Conservation (phyloP, 495 filamentous ascomycete species). For the Aspergillus bertholletiae region DNA sequence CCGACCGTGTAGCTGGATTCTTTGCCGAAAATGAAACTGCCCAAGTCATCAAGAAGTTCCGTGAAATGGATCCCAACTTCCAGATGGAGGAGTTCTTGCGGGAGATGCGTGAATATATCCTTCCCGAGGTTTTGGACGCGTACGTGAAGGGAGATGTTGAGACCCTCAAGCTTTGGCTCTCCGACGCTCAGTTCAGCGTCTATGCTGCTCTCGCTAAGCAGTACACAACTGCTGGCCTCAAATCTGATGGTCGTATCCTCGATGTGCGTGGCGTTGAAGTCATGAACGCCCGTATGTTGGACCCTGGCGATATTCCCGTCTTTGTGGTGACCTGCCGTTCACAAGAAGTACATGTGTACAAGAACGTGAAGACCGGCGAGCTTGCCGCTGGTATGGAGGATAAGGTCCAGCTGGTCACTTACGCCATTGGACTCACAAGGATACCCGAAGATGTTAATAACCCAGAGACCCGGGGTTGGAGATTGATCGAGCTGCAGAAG, state of each 20-base stretch:
- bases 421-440: constrained; percentile 92
- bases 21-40: constrained; percentile 99
- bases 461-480: constrained; percentile 93
- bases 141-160: constrained; percentile 96
- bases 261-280: constrained; percentile 95
- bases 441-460: constrained; percentile 94
- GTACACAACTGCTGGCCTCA: constrained; percentile 87
- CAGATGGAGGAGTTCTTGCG: constrained; percentile 89
- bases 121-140: constrained; percentile 94
- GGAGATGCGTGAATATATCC: constrained; percentile 95
- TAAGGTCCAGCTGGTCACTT: constrained; percentile 95
- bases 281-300: constrained; percentile 79
- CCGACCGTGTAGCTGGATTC: constrained; percentile 88
- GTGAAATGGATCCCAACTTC: constrained; percentile 94
- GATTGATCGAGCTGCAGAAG: constrained; percentile 98
- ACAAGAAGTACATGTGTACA: constrained; percentile 97
- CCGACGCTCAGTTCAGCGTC: constrained; percentile 89
- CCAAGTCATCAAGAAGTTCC: constrained; percentile 93
- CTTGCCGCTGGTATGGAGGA: constrained; percentile 99
- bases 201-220: constrained; percentile 93
- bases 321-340: constrained; percentile 95
- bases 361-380: constrained; percentile 81
- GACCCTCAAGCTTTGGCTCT: constrained; percentile 89
- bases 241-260: constrained; percentile 89
- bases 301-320: constrained; percentile 95